Conservation (phyloP, 768 basidiomycete species). For the Cystofilobasidium ferigula region DNA sequence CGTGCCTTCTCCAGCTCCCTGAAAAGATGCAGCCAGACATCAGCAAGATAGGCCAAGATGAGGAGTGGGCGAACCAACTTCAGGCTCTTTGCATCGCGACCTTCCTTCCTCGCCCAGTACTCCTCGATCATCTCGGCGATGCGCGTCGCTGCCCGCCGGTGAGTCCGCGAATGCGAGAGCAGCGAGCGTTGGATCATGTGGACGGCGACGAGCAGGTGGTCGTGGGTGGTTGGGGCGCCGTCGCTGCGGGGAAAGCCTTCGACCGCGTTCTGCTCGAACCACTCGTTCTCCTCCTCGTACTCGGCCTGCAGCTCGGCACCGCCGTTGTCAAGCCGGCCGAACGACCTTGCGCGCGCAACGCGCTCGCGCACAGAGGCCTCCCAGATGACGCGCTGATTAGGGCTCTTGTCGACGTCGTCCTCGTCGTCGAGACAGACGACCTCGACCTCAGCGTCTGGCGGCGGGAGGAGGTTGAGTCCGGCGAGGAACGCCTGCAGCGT, state of each 20-base stretch:
- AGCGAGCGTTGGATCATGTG: conserved; percentile 36
- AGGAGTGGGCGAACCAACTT: conserved; percentile 20
- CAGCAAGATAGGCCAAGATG: not conserved
- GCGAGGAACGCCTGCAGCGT: not conserved
- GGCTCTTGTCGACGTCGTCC: conserved; percentile 34
- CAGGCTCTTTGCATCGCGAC: conserved; percentile 51
- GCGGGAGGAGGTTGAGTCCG: not conserved
- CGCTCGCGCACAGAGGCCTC: conserved; percentile 45
- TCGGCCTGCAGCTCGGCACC: conserved; percentile 34
- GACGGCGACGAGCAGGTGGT: conserved; percentile 38
- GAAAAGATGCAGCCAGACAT: not conserved
- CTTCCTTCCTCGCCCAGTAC: conserved; percentile 63
- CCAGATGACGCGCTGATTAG: conserved; percentile 39
- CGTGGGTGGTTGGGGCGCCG: conserved; percentile 34
- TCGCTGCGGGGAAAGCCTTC: conserved; percentile 28
- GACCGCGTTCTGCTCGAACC: conserved; percentile 7
- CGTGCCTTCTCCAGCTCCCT: conserved; percentile 54
- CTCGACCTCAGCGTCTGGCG: not conserved
- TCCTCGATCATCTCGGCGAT: conserved; percentile 56
- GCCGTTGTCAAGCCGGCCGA: conserved; percentile 45
- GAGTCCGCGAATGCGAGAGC: conserved; percentile 39
- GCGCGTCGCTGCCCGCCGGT: conserved; percentile 40
- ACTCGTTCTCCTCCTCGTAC: conserved; percentile 15
- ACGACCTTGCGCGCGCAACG: conserved; percentile 42
- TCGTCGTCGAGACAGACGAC: conserved; percentile 29